phyloP scores from a whole-genome alignment of 768 basidiomycete species.

The Suillus bovinus region DNA sequence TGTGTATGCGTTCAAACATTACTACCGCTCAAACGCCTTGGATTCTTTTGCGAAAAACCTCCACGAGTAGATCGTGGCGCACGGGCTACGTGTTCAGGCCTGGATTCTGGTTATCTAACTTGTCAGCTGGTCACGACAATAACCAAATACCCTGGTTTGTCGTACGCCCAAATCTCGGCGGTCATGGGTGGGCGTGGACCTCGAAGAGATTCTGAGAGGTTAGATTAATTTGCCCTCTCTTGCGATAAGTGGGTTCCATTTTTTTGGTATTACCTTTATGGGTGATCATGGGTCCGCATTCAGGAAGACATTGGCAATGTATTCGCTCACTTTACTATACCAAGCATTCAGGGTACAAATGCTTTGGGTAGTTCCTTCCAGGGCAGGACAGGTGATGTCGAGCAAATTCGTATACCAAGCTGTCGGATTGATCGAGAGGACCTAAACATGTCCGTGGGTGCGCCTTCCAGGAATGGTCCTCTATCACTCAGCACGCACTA shows the following conservation, averaged over 20 bases:
- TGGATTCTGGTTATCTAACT: conserved; percentile 13
- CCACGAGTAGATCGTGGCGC: conserved; percentile 1
- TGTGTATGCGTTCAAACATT: not conserved
- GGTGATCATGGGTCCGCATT: not conserved
- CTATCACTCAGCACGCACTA: conserved; percentile 26
- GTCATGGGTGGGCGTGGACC: conserved; percentile 10
- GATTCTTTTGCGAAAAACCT: not conserved
- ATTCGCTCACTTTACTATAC: conserved; percentile 11
- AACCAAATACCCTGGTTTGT: conserved; percentile 14
- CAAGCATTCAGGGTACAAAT: conserved; percentile 15
- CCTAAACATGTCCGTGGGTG: conserved; percentile 16
- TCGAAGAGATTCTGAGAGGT: conserved; percentile 7
- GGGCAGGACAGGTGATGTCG: conserved; percentile 24
- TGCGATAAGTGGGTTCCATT: conserved; percentile 13
- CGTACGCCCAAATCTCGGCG: conserved; percentile 13
- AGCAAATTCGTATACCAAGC: conserved; percentile 20
- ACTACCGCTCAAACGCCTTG: not conserved
- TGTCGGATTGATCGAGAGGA: conserved; percentile 26
- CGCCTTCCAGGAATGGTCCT: conserved; percentile 30
- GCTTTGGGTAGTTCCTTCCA: conserved; percentile 23
- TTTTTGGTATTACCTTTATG: not conserved
- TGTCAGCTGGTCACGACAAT: conserved; percentile 13
- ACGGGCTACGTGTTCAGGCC: conserved; percentile 16
- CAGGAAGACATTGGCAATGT: not conserved
- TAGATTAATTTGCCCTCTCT: conserved; percentile 11